phyloP scores from a whole-genome alignment of 2,329 filamentous ascomycete species.

The Diaporthe caulivora region DNA sequence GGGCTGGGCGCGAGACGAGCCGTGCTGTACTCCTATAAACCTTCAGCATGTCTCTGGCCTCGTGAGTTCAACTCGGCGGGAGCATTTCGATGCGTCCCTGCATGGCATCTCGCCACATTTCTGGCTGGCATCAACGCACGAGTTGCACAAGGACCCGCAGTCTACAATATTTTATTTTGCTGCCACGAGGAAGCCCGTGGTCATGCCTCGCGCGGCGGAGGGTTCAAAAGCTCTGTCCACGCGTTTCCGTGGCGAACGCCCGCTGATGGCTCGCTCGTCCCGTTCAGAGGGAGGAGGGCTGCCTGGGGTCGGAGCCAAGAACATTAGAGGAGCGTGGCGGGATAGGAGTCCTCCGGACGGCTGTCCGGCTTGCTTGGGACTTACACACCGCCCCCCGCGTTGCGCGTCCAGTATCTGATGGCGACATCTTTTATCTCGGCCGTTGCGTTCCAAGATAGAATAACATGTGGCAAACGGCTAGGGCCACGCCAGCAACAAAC shows the following conservation, averaged over 20 bases:
- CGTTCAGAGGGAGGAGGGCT: neutral
- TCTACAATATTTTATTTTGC: neutral
- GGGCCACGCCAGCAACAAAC: neutral
- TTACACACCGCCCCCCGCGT: neutral
- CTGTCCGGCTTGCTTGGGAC: neutral
- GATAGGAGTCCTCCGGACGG: constrained; percentile 17
- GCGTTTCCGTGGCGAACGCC: neutral
- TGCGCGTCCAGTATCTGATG: neutral
- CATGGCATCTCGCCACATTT: neutral
- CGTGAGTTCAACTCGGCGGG: neutral
- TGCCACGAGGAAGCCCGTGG: too few species aligned
- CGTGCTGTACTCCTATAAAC: neutral
- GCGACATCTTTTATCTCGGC: neutral
- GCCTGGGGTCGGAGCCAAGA: neutral
- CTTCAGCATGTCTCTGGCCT: neutral
- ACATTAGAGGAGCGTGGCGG: neutral
- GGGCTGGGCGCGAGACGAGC: neutral
- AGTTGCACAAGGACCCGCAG: neutral
- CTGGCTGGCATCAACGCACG: neutral
- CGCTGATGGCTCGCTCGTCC: neutral
- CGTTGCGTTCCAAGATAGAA: neutral
- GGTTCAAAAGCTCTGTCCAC: neutral
- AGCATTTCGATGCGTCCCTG: neutral
- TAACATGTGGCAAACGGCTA: constrained; percentile 14
- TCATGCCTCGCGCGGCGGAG: too few species aligned